phyloP scores from a whole-genome alignment of 164 flowering plant genomes.

The Sextonia rubra region DNA sequence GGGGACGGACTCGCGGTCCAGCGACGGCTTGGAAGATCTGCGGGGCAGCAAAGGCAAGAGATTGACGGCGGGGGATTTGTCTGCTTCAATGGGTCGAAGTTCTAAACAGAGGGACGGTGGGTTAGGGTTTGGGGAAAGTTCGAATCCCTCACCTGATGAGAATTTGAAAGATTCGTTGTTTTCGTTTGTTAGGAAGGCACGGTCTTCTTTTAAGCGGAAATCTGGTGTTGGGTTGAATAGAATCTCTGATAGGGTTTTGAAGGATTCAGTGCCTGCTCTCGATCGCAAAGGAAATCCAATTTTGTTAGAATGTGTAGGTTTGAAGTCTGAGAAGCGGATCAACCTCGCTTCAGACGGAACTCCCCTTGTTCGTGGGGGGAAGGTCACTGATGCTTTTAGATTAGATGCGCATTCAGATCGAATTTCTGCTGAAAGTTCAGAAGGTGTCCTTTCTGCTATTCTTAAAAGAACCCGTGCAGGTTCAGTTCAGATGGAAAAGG shows the following conservation, averaged over 20 bases:
- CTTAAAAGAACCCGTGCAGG: not conserved
- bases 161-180: slow-evolving; percentile 5
- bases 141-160: not conserved
- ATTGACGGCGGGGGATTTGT: too few relatives aligned
- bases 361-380: not conserved
- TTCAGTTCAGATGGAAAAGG: slow-evolving; percentile 7
- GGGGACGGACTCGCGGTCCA: slow-evolving; percentile 18
- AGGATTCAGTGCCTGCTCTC: not conserved
- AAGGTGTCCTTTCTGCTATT: not conserved
- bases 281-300: not conserved
- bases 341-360: not conserved
- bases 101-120: not conserved
- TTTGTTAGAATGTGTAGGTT: too few relatives aligned
- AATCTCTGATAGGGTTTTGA: not conserved
- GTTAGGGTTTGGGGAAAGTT: slow-evolving; percentile 1
- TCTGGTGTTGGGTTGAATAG: not conserved
- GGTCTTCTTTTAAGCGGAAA: slow-evolving; percentile 1
- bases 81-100: not conserved
- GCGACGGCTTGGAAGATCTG: slow-evolving; percentile 13
- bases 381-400: not conserved
- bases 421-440: not conserved
- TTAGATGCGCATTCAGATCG: not conserved
- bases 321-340: not conserved
- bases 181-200: slow-evolving; percentile 9
- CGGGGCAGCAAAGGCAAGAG: slow-evolving; percentile 58